Base-by-base conservation (phyloP, 257 asterid species). In the Plantago elongata region DNA sequence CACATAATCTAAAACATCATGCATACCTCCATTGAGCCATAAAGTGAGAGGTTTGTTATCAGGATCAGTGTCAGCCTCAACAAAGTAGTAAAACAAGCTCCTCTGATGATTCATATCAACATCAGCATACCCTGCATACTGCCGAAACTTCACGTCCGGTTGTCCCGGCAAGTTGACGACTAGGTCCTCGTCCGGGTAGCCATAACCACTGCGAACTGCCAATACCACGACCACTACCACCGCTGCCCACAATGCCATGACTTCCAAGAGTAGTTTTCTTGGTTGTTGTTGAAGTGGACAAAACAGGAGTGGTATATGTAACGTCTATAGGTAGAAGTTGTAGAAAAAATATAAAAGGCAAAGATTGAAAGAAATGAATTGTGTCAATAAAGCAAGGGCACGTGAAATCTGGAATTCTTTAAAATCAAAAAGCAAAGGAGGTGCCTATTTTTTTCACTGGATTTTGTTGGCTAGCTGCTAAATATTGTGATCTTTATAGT, bases 1-100 rank as follows among this genome's bases (percentile, higher is more conserved):
- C 5, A 34, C 3, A 34, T 5, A 34, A 34, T 1, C 40, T 34
- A 34, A 34, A 34, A 34, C 40, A 7, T 4, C 40, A 7, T 4
- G 40, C 57, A 6, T 45, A 91, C 98, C 98, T 86, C 98, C 98
- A 86, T 91, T 91, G 61, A 91, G 92, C 98, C 98, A 91, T n/a
- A 91, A 77, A 71, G 95, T 64, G n/a, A 91, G 88, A 15, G 98
- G 98, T 61, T 82, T 91, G 49, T 63, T 77, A 77, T 74, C 64
- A 68, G 98, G 82, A 4, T 91, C 77, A 30, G 74, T 70, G 9
- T 64, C 90, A 75, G 98, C 96, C 74, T 91, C 98, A 59, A 83
- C 98, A 77, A 88, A 88, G 68, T 91, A 91, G 71, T 91, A 91
- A 77, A 88, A 91, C 74, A 91, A 81, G 67, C 96, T 91, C 70